These are phyloP conservation scores for Fonsecaea erecta DNA, from an alignment of 2,329 filamentous ascomycete species.

Conservation along the genomic window DNA sequence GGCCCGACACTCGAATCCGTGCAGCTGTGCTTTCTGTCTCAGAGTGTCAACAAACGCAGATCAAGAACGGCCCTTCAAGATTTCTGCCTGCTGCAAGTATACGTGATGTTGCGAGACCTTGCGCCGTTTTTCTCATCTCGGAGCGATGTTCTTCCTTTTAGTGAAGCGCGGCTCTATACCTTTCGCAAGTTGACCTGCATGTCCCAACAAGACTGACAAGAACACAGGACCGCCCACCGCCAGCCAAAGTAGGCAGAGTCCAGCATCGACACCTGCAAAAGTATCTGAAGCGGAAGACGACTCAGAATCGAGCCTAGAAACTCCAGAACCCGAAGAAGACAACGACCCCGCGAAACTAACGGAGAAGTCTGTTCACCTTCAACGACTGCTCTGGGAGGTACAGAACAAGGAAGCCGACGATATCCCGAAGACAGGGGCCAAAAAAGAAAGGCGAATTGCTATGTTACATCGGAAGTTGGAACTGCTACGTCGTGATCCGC, in stretches of 20 bases:
- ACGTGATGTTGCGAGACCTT: not conserved
- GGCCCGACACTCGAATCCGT: not conserved
- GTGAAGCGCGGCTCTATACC: not conserved
- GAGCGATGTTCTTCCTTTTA: not conserved
- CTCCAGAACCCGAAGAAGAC: constrained; percentile 33
- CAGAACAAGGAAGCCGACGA: constrained; percentile 54
- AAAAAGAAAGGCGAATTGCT: constrained; percentile 62
- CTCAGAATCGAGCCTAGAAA: constrained; percentile 3
- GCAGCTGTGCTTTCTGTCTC: not conserved
- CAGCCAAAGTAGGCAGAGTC: constrained; percentile 25
- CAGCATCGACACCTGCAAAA: constrained; percentile 21
- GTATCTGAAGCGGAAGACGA: constrained; percentile 25
- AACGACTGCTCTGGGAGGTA: constrained; percentile 67
- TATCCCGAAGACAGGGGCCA: constrained; percentile 46
- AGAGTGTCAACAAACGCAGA: not conserved
- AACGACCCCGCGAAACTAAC: constrained; percentile 68
- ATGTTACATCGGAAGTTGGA: constrained; percentile 71
- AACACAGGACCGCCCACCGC: constrained; percentile 21
- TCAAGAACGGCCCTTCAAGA: not conserved
- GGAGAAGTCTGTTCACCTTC: constrained; percentile 76
- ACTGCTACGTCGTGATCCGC: constrained; percentile 75
- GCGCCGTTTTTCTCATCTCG: not conserved
- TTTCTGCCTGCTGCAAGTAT: not conserved
- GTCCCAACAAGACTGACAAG: constrained; percentile 16
- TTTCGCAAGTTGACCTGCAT: not conserved